Conservation (phyloP, 1,284 basidiomycete species). For the Ceratorhiza oryzae-sativae region DNA sequence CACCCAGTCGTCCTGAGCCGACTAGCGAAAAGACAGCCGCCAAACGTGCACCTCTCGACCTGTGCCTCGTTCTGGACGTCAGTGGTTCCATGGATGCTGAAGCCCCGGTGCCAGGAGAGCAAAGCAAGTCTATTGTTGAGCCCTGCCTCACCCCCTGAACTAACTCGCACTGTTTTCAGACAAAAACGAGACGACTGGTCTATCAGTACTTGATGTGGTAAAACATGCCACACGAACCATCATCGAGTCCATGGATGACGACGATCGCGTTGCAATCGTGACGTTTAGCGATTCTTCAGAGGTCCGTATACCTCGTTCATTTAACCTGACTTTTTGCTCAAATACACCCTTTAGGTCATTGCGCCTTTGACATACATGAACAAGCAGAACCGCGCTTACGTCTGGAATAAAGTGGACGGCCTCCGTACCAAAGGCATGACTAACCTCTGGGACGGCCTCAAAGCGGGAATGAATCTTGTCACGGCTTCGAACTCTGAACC, state of each 20-base stretch:
- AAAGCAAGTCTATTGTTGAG: constrained; percentile 33
- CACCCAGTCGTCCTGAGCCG: constrained; percentile 14
- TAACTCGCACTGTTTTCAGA: constrained; percentile 18
- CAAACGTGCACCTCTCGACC: constrained; percentile 41
- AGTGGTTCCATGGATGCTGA: constrained; percentile 43
- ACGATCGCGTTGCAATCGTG: constrained; percentile 43
- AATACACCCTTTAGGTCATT: constrained; percentile 1
- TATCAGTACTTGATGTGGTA: constrained; percentile 43
- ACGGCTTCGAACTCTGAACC: constrained; percentile 2
- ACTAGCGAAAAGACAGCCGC: constrained; percentile 6
- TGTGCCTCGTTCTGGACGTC: constrained; percentile 43
- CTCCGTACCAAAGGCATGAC: constrained; percentile 41
- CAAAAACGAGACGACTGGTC: constrained; percentile 31
- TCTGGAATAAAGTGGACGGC: constrained; percentile 36
- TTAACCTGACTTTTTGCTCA: background rate
- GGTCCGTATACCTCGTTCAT: constrained; percentile 1
- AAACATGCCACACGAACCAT: constrained; percentile 44
- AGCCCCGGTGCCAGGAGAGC: constrained; percentile 42
- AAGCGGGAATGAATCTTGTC: constrained; percentile 44
- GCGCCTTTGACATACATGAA: constrained; percentile 39
- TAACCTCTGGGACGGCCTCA: constrained; percentile 45
- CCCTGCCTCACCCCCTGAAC: background rate
- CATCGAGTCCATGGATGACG: constrained; percentile 40
- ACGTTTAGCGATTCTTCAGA: constrained; percentile 42
- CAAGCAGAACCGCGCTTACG: constrained; percentile 19